Base-by-base conservation (phyloP, 345 rosid genomes). In the Laguncularia racemosa region DNA sequence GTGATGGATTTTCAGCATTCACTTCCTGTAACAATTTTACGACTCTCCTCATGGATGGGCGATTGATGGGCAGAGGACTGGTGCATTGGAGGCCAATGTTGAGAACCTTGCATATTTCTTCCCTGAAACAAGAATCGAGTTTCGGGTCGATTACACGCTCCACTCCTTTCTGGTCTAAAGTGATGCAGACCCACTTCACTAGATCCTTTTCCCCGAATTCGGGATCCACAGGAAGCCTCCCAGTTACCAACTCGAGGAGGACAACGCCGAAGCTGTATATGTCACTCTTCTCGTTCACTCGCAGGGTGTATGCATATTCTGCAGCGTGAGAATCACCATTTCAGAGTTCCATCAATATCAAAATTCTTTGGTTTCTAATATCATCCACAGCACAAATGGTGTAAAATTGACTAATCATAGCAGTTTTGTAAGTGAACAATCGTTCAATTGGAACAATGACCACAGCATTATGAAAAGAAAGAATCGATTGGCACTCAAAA, bases 241-340 rank as follows among this genome's bases (percentile, higher is more conserved):
- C 88, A 0, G 96, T 90, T 19, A 95, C 92, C 67, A 90, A 70
- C 79, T 95, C 99, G 2, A 95, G 87, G 19, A 90, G 80, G 15
- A 95, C 97, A 17, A 95, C 97, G 0, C 99, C 99, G 1, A 95
- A 95, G 69, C 99, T 95, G 88, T 88, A 95, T 61, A 81, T 88
- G 74, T 95, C 99, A 20, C 99, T 90, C 84, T 95, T 95, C 80
- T 95, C 99, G n/a, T 87, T 90, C 73, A 95, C 99, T 26, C 95
- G 71, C 14, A 95, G 87, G 1, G 99, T 95, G 75, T 95, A 95
- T 2, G 97, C 99, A 61, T 95, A 95, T 56, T 95, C 99, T 95
- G 87, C 73, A 79, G 59, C 44, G 56, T 58, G 60, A 40, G 50
- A 23, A 43, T 20, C n/a, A 62, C 57, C 28, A 47, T 1, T 19